These are phyloP conservation scores for Neonectria sp. DNA, from an alignment of 2,329 filamentous ascomycete species.

Conservation along the genomic window DNA sequence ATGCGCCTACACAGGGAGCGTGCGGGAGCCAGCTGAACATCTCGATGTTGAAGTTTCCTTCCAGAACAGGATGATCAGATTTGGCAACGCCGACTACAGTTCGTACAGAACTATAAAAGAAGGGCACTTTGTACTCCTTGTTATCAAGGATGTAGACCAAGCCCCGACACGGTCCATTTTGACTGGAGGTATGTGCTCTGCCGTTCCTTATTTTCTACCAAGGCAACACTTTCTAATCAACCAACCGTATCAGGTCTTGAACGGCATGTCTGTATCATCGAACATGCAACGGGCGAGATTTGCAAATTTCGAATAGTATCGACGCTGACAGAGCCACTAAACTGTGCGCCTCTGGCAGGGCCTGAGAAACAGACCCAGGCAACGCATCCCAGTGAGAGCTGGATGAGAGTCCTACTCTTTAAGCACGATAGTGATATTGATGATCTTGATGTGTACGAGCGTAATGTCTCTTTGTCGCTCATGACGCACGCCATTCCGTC, in stretches of 20 bases:
- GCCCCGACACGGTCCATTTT: constrained; percentile 15
- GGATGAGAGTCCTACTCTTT: constrained; percentile 42
- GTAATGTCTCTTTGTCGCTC: constrained; percentile 55
- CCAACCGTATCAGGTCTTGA: constrained; percentile 25
- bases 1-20: constrained; percentile 42
- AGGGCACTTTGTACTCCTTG: constrained; percentile 38
- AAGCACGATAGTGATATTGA: constrained; percentile 46
- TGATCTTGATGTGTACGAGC: constrained; percentile 26
- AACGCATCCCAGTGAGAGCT: constrained; percentile 20
- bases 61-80: constrained; percentile 29
- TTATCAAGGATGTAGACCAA: constrained; percentile 15
- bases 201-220: not conserved
- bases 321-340: constrained; percentile 18
- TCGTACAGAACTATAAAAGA: constrained; percentile 34
- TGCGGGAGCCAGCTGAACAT: not conserved
- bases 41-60: constrained; percentile 36
- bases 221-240: not conserved
- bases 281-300: constrained; percentile 12
- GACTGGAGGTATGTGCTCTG: constrained; percentile 29
- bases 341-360: not conserved
- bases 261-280: constrained; percentile 39
- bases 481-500: constrained; percentile 73
- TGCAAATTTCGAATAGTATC: constrained; percentile 35
- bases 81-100: constrained; percentile 29
- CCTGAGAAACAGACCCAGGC: constrained; percentile 12